These are phyloP conservation scores for Spinacia oleracea DNA, from an alignment of 179 eudicot species.

Conservation along the genomic window DNA sequence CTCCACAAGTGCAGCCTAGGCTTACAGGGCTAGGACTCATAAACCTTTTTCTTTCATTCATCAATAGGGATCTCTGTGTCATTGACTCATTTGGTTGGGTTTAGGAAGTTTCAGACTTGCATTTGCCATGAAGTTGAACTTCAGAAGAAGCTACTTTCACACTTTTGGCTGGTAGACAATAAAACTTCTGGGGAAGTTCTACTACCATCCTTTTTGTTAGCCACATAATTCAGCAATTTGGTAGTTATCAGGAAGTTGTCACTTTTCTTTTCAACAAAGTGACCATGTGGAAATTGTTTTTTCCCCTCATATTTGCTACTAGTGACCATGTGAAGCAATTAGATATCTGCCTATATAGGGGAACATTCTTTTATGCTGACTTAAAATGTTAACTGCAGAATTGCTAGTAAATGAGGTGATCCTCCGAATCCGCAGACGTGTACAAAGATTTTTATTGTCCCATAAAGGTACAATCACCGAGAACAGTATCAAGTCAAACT, in stretches of 20 bases:
- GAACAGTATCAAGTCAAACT: slow-evolving; percentile 43
- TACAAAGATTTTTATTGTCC: slow-evolving; percentile 38
- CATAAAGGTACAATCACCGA: slow-evolving; percentile 31
- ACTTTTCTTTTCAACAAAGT: too few species aligned
- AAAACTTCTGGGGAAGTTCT: background rate
- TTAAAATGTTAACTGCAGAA: slow-evolving; percentile 46
- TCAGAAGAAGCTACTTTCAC: background rate
- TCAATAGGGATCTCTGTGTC: too few species aligned
- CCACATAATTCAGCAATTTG: background rate
- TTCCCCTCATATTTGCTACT: background rate
- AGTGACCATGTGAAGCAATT: background rate
- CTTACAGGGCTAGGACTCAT: too few species aligned
- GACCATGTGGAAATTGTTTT: background rate
- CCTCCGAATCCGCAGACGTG: slow-evolving; percentile 52
- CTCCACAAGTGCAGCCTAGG: too few species aligned
- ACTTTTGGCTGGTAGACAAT: background rate
- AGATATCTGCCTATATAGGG: background rate
- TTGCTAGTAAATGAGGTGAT: slow-evolving; percentile 56
- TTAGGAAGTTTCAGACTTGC: background rate
- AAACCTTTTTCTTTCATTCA: too few species aligned
- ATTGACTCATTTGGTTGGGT: background rate
- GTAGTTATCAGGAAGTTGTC: background rate
- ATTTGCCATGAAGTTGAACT: background rate
- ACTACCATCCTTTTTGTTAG: background rate
- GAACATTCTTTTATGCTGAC: slow-evolving; percentile 12